Percentiles rank a stretch among this genome's conserved stretches.
These are phyloP conservation scores for Atalantia buxifolia DNA, from an alignment of 345 rosid species.

Conservation along the genomic window DNA sequence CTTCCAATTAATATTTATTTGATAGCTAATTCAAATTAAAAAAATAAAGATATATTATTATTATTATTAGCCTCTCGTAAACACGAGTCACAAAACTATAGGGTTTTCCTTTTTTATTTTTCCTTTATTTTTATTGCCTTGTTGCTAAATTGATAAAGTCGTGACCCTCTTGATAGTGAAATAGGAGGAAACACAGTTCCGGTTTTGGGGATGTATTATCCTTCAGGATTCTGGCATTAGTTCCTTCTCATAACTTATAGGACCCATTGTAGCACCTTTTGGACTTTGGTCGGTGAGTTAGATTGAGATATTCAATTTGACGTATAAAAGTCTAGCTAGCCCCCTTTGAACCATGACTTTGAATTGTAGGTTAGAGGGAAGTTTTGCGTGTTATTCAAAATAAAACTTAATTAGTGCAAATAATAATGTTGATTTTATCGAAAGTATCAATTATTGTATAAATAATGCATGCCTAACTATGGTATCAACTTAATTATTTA, in stretches of 20 bases:
- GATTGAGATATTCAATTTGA: slow-evolving; percentile 32
- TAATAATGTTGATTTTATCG: slow-evolving; percentile 1
- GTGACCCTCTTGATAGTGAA: slow-evolving; percentile 4
- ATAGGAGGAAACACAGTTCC: background rate
- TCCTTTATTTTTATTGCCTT: too few relatives aligned
- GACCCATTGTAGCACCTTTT: slow-evolving; percentile 33
- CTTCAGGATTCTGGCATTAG: slow-evolving; percentile 29
- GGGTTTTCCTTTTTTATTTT: background rate
- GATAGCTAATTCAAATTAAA: too few relatives aligned
- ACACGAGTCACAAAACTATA: background rate
- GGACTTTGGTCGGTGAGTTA: slow-evolving; percentile 42
- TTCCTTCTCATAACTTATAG: slow-evolving; percentile 32
- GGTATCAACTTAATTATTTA: background rate
- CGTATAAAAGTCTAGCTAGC: slow-evolving; percentile 9
- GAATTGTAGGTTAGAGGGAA: slow-evolving; percentile 17
- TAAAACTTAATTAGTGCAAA: background rate
- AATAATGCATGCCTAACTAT: background rate
- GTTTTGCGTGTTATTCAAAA: background rate
- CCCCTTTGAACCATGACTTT: slow-evolving; percentile 20
- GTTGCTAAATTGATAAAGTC: background rate
- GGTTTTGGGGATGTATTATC: background rate
- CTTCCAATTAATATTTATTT: background rate
- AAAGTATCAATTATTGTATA: background rate
- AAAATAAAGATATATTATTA: too few relatives aligned
- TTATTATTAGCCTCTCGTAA: background rate